Evolutionary conservation across 345 rosid species (phyloP), one percentile per base, ranked within the genome.

Genomic region (Eutrema japonicum): DNA sequence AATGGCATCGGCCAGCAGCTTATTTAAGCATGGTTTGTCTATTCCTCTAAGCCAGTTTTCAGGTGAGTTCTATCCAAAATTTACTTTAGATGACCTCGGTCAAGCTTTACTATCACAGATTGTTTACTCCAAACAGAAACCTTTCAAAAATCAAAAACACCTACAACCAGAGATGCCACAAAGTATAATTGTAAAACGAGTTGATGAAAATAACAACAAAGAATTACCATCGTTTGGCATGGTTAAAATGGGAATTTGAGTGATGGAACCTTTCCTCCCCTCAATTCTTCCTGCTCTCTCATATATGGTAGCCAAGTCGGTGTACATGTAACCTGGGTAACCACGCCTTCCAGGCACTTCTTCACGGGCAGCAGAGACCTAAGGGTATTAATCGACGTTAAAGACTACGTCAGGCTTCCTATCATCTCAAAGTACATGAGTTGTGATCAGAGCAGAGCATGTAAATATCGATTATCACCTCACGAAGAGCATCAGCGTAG

Each of bases 321-420:
- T 91, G 78, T 91, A 91, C 97, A 91, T 91, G 62, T 91, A 91
- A 38, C 97, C 96, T 50, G 93, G 96, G 84, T 91, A 91, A 63
- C 92, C 97, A 83, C 95, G 92, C 74, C 97, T 87, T 70, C 97
- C 97, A 5, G 97, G 97, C 5, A 91, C 97, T 84, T 89, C 97
- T 60, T 91, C 97, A 71, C 97, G 81, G 41, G 97, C 97, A 82
- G 97, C 97, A 75, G 93, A 91, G 26, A 91, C 93, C 97, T 89
- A 84, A 37, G 9, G 30, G 70, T 81, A 14, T 67, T 49, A 8
- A 49, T 22, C 54, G 13, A 22, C 53, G 53, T 48, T 66, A 30
- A 22, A 5, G 29, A 64, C 40, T 30, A 66, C 2, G 10, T 22
- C 47, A 66, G 43, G 35, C 32, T 54, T 14, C 18, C 38, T 54